Percentiles rank a stretch among this genome's conserved stretches.
Conservation (phyloP, 306 rosid species). For the Trifolium repens region DNA sequence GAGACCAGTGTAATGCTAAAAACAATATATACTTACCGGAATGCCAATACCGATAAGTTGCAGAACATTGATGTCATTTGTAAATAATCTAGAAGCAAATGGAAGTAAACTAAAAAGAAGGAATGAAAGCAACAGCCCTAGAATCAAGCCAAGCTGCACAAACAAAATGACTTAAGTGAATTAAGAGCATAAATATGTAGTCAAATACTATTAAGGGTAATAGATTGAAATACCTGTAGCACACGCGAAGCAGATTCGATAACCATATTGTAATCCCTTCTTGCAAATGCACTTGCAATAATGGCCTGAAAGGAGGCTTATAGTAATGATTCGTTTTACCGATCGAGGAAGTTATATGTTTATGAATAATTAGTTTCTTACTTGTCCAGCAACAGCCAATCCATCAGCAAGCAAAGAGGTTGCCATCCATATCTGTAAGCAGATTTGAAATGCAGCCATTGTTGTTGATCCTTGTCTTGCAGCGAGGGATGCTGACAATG, state of each 20-base stretch:
- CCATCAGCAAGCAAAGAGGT: slow-evolving; percentile 87
- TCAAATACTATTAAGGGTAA: no score
- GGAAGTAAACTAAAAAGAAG: slow-evolving; percentile 60
- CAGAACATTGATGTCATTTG: slow-evolving; percentile 63
- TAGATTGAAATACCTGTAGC: slow-evolving; percentile 53
- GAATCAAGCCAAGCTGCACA: slow-evolving; percentile 77
- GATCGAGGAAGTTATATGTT: not conserved
- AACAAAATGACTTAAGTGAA: not conserved
- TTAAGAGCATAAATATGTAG: no score
- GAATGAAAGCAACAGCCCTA: slow-evolving; percentile 65
- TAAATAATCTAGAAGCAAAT: slow-evolving; percentile 73
- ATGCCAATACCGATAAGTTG: slow-evolving; percentile 65
- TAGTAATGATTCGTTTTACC: no score
- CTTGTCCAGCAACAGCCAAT: slow-evolving; percentile 94
- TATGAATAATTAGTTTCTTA: slow-evolving; percentile 33
- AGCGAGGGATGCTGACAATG: slow-evolving; percentile 80
- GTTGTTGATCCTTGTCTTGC: slow-evolving; percentile 79
- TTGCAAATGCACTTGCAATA: slow-evolving; percentile 82
- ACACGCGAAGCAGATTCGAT: slow-evolving; percentile 73
- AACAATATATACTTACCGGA: slow-evolving; percentile 64
- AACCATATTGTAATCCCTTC: slow-evolving; percentile 62
- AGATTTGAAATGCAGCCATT: slow-evolving; percentile 92
- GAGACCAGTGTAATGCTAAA: not conserved
- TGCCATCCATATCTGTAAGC: slow-evolving; percentile 93
- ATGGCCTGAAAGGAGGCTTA: slow-evolving; percentile 57